phyloP scores from a whole-genome alignment of 257 asterid genomes.

The Voacanga thouarsii region DNA sequence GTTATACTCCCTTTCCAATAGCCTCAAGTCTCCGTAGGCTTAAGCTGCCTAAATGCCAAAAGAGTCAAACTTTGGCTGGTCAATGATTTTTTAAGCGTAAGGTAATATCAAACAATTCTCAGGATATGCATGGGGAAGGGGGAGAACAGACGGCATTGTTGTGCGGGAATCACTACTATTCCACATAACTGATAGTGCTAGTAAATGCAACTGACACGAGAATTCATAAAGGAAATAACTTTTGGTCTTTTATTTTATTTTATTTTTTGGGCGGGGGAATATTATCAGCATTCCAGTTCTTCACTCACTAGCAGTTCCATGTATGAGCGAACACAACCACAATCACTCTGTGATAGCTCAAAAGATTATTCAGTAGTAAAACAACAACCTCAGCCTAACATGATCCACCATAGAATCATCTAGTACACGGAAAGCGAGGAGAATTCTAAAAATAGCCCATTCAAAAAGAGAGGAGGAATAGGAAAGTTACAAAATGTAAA shows the following conservation, averaged over 20 bases:
- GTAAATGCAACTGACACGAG: neutral
- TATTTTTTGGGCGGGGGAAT: neutral
- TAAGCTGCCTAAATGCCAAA: neutral
- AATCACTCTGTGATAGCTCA: neutral
- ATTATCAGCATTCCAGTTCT: neutral
- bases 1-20: neutral
- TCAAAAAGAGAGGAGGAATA: neutral
- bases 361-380: neutral
- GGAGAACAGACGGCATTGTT: neutral
- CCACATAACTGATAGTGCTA: neutral
- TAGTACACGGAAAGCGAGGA: neutral
- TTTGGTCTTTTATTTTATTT: neutral
- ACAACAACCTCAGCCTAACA: neutral
- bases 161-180: neutral
- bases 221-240: neutral
- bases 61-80: neutral
- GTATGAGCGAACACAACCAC: neutral
- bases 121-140: neutral
- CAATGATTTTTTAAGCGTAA: neutral
- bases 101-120: neutral
- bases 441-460: too few species aligned
- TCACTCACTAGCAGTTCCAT: neutral
- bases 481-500: neutral
- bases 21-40: neutral
- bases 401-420: neutral